Evolutionary conservation across 202 grass and related monocot species (phyloP).

Genomic region (Dendrocalamus latiflorus): DNA sequence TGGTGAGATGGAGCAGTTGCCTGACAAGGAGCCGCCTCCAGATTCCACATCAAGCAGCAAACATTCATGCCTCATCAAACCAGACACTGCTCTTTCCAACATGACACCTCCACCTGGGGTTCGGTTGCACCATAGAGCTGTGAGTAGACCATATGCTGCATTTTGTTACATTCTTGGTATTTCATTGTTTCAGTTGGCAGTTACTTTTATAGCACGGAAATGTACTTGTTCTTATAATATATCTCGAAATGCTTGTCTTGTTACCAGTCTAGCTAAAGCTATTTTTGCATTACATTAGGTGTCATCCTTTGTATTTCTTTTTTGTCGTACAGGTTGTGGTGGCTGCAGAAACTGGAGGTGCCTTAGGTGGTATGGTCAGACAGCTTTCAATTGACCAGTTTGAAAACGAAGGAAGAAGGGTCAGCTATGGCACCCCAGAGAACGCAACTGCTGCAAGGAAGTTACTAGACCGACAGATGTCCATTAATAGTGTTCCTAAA

Average conservation of each 20-base stretch:
- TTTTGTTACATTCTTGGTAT: not conserved
- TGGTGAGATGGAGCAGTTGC: conserved; percentile 66
- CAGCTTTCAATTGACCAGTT: conserved; percentile 99
- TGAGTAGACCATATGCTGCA: conserved; percentile 41
- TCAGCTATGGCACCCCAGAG: conserved; percentile 95
- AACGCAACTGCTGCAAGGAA: conserved; percentile 93
- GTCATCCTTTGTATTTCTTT: conserved; percentile 16
- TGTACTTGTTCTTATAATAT: not conserved
- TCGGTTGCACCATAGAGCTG: conserved; percentile 98
- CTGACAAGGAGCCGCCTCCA: conserved; percentile 59
- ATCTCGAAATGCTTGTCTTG: not conserved
- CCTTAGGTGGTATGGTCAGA: conserved; percentile 97
- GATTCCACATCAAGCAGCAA: conserved; percentile 72
- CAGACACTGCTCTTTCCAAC: conserved; percentile 49
- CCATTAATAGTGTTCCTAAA: conserved; percentile 96
- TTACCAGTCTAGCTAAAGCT: conserved; percentile 11
- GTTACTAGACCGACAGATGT: conserved; percentile 95
- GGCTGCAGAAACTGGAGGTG: conserved; percentile 96
- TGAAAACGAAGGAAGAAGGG: conserved; percentile 98
- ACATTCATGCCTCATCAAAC: conserved; percentile 76
- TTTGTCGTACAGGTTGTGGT: conserved; percentile 68
- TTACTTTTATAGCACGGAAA: not conserved
- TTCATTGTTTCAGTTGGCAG: not conserved
- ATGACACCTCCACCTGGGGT: conserved; percentile 70
- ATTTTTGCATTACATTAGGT: conserved; percentile 1